phyloP scores from a whole-genome alignment of 768 basidiomycete genomes.

The Boletus reticulatus region DNA sequence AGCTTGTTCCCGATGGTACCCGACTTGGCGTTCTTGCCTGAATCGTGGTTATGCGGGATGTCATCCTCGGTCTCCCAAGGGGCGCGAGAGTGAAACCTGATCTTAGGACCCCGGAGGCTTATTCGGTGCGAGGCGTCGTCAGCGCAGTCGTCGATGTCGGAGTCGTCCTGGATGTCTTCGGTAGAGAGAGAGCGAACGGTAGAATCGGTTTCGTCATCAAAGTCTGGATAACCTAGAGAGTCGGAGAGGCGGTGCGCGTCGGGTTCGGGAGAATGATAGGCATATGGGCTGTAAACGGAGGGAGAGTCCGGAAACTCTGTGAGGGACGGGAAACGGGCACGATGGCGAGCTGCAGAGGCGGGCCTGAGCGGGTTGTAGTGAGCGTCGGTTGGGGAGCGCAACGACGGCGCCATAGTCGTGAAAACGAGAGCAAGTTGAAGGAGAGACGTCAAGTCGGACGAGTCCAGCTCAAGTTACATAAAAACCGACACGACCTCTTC shows the following conservation, averaged over 20 bases:
- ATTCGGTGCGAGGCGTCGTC: slow-evolving; percentile 50
- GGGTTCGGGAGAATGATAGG: slow-evolving; percentile 54
- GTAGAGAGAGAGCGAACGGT: slow-evolving; percentile 29
- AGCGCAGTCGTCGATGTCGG: slow-evolving; percentile 37
- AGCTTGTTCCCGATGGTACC: slow-evolving; percentile 29
- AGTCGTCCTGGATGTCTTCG: slow-evolving; percentile 34
- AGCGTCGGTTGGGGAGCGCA: slow-evolving; percentile 35
- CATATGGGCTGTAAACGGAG: slow-evolving; percentile 58
- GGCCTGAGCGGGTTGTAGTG: neutral
- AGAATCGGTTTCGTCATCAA: slow-evolving; percentile 48
- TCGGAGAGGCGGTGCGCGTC: slow-evolving; percentile 39
- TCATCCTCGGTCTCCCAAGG: slow-evolving; percentile 75
- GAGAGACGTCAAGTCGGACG: neutral
- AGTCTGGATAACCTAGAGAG: slow-evolving; percentile 49
- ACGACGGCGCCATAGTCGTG: slow-evolving; percentile 42
- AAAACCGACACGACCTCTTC: slow-evolving; percentile 9
- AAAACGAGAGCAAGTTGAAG: neutral
- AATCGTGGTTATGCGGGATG: slow-evolving; percentile 44
- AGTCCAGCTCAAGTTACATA: slow-evolving; percentile 24
- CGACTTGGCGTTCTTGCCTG: slow-evolving; percentile 37
- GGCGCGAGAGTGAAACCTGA: slow-evolving; percentile 77
- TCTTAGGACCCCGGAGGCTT: slow-evolving; percentile 78
- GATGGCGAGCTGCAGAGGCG: slow-evolving; percentile 1
- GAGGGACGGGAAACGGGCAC: slow-evolving; percentile 50
- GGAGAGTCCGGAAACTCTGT: slow-evolving; percentile 65